Conservation (phyloP, 2,329 filamentous ascomycete species). For the Pseudogymnoascus sp. region DNA sequence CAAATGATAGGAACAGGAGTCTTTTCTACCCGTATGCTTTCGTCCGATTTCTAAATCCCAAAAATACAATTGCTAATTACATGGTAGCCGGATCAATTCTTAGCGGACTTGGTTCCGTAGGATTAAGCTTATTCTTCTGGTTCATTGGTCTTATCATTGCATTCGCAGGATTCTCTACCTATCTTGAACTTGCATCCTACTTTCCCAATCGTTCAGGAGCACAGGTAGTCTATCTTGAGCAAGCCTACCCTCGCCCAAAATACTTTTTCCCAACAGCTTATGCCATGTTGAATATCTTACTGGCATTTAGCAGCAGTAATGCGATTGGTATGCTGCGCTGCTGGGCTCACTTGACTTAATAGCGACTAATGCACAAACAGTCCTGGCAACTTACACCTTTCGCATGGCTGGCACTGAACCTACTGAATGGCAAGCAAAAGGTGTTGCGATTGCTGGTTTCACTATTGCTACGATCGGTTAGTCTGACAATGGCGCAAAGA, state of each 20-base stretch:
- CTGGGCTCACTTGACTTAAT: not conserved
- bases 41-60: not conserved
- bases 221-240: constrained; percentile 62
- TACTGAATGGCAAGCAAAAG: constrained; percentile 58
- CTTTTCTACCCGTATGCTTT: constrained; percentile 54
- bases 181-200: constrained; percentile 57
- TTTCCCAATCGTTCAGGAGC: constrained; percentile 60
- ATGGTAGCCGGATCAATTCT: constrained; percentile 50
- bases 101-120: constrained; percentile 52
- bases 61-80: not conserved
- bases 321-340: constrained; percentile 37
- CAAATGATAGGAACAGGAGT: constrained; percentile 58
- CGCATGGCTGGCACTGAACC: constrained; percentile 44
- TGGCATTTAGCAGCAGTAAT: constrained; percentile 62
- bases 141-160: constrained; percentile 54
- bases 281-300: constrained; percentile 54
- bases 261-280: constrained; percentile 59
- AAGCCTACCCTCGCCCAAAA: constrained; percentile 56
- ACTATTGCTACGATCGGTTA: constrained; percentile 37
- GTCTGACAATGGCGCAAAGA: constrained; percentile 20
- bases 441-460: constrained; percentile 50
- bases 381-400: constrained; percentile 57
- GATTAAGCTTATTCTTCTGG: constrained; percentile 58
- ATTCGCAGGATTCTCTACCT: constrained; percentile 47
- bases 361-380: constrained; percentile 23